These are phyloP conservation scores for Eremothecium sinecaudum DNA, from an alignment of 1,139 yeast genomes.

Conservation along the genomic window DNA sequence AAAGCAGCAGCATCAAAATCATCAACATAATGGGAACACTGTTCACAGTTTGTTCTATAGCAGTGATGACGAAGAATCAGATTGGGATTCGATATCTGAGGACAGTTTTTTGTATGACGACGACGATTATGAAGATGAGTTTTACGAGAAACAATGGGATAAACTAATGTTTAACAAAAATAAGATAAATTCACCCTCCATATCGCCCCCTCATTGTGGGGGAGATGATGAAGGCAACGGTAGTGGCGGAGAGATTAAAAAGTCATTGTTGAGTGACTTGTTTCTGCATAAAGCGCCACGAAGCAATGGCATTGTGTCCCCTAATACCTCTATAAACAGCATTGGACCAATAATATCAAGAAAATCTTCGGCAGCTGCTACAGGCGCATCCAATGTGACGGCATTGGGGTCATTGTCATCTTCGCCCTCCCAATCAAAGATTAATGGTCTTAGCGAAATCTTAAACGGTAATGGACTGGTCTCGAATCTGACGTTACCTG, in stretches of 20 bases:
- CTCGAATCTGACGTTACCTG: background rate
- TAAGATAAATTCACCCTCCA: background rate
- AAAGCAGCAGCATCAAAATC: background rate
- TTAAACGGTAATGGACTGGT: conserved; percentile 1
- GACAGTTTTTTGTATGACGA: conserved; percentile 20
- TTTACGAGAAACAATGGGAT: conserved; percentile 29
- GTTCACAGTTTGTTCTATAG: conserved; percentile 21
- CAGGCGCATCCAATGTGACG: conserved; percentile 20
- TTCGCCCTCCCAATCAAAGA: conserved; percentile 7
- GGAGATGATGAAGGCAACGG: conserved; percentile 22
- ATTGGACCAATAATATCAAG: background rate
- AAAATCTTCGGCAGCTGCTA: conserved; percentile 3
- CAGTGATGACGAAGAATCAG: conserved; percentile 29
- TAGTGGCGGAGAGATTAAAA: conserved; percentile 1
- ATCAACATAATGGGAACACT: background rate
- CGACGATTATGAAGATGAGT: conserved; percentile 27
- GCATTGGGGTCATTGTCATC: conserved; percentile 27
- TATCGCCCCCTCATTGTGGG: conserved; percentile 51
- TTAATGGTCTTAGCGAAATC: conserved; percentile 2
- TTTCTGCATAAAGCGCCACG: conserved; percentile 1
- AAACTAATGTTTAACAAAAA: conserved; percentile 23
- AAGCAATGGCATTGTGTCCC: background rate
- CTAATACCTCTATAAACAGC: conserved; percentile 19
- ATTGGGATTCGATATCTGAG: conserved; percentile 27
- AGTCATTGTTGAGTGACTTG: conserved; percentile 6